Evolutionary conservation across 257 asterid genomes (phyloP), one percentile per base, ranked within the genome.

Genomic region (Solanum gandarillasii): DNA sequence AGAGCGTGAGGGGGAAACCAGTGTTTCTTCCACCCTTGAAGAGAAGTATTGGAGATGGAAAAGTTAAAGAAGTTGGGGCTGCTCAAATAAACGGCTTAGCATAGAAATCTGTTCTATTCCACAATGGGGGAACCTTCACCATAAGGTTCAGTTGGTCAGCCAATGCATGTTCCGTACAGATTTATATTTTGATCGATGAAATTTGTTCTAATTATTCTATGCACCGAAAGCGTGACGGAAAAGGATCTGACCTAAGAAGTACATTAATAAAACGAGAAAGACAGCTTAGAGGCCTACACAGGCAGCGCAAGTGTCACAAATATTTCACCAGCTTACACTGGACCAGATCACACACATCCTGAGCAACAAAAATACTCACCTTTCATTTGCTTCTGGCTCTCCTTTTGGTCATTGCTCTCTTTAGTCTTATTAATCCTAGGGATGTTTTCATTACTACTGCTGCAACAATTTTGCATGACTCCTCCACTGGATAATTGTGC

Each of bases 391-490:
- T 62, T 88, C 82, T 58, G 76, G 89, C 78, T 87, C 79, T 84
- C 91, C 87, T 92, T 88, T 88, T 91, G 92, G 48, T 70, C 88
- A 83, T 87, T 89, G 78, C 83, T 83, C 84, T 88, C 94, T 81
- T 88, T 87, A 74, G 81, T 82, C n/a, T 86, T 87, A 90, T 92
- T 86, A 32, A 88, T 60, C 84, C 84, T 88, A 86, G 93, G 93
- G 75, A 90, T 87, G 90, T 93, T 91, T n/a, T 95, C 98, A 83
- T 88, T 93, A 87, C 96, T 93, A 86, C 96, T 91, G 90, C 94
- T 92, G 93, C 98, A 90, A 90, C 91, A 91, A 87, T 92, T 95
- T 71, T 90, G 88, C 12, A 89, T 29, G 27, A 86, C 71, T 65
- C 88, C 39, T 14, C 89, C 83, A 65, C 89, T 91, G 52, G 90